Evolutionary conservation across 2,329 filamentous ascomycete species (phyloP).

Genomic region (Sclerotinia subarctica): DNA sequence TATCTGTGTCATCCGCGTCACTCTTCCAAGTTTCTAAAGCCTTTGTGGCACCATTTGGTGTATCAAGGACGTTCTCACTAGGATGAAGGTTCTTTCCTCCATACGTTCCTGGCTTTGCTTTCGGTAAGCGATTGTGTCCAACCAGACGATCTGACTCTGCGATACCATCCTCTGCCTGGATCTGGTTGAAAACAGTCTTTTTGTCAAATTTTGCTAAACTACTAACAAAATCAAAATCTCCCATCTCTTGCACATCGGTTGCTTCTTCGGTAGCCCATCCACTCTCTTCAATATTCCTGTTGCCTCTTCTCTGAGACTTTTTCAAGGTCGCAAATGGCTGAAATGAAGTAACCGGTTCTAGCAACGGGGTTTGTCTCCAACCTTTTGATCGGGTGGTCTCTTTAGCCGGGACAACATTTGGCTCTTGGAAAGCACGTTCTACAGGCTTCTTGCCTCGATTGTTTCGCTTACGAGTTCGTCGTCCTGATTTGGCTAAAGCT

Average conservation of each 20-base stretch:
- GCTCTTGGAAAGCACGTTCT: conserved; percentile 39
- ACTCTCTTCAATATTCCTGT: conserved; percentile 55
- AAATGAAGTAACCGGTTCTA: conserved; percentile 60
- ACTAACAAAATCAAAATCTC: conserved; percentile 89
- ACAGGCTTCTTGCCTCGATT: conserved; percentile 36
- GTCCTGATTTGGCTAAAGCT: conserved; percentile 33
- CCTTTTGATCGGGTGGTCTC: conserved; percentile 55
- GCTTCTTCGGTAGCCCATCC: conserved; percentile 97
- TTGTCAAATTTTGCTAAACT: conserved; percentile 96
- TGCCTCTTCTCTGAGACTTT: conserved; percentile 47
- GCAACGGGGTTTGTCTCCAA: conserved; percentile 65
- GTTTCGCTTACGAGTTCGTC: conserved; percentile 45
- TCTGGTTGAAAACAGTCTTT: conserved; percentile 83
- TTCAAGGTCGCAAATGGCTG: conserved; percentile 61
- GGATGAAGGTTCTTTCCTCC: conserved; percentile 89
- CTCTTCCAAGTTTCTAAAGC: conserved; percentile 59
- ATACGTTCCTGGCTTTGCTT: conserved; percentile 60
- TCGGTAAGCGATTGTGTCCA: conserved; percentile 73
- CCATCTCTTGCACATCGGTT: conserved; percentile 88
- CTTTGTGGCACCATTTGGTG: conserved; percentile 41
- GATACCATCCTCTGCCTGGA: conserved; percentile 80
- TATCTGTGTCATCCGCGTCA: conserved; percentile 61
- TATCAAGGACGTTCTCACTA: conserved; percentile 84
- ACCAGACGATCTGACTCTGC: conserved; percentile 91
- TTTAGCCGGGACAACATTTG: conserved; percentile 45